Percentiles rank a stretch among this genome's conserved stretches.
Conservation (phyloP, 1,284 basidiomycete genomes). For the Kwoniella shivajii region DNA sequence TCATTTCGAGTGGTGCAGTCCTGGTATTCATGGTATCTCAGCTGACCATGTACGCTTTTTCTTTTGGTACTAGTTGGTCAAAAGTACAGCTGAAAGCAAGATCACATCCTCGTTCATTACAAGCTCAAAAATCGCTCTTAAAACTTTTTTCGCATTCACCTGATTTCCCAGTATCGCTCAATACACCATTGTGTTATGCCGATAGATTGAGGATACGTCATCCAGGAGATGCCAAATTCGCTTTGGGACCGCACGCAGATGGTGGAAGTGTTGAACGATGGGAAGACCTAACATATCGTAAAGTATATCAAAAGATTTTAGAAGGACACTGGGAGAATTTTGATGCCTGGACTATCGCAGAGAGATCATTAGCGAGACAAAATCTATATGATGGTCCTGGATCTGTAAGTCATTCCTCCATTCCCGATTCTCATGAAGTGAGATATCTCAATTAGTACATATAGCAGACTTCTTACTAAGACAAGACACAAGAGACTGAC, state of each 20-base stretch:
- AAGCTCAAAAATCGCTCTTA: conserved; percentile 60
- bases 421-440: too few species aligned
- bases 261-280: conserved; percentile 74
- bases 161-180: conserved; percentile 58
- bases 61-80: conserved; percentile 58
- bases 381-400: conserved; percentile 51
- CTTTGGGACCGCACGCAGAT: conserved; percentile 73
- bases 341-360: conserved; percentile 46
- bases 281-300: conserved; percentile 69
- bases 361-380: conserved; percentile 40
- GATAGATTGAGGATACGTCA: conserved; percentile 73
- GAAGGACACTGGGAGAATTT: conserved; percentile 62
- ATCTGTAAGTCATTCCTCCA: conserved; percentile 22
- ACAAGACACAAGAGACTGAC: too few species aligned
- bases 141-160: conserved; percentile 61
- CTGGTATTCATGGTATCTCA: too few species aligned
- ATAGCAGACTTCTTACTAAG: too few species aligned
- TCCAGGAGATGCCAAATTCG: conserved; percentile 71
- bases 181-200: conserved; percentile 69
- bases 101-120: conserved; percentile 71
- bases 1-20: background rate
- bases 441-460: too few species aligned
- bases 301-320: conserved; percentile 63
- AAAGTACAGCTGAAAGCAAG: conserved; percentile 68
- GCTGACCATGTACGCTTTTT: background rate